Percentiles rank a stretch among this genome's conserved stretches.
These are phyloP conservation scores for Solanum piurae DNA, from an alignment of 257 asterid genomes.

Conservation along the genomic window DNA sequence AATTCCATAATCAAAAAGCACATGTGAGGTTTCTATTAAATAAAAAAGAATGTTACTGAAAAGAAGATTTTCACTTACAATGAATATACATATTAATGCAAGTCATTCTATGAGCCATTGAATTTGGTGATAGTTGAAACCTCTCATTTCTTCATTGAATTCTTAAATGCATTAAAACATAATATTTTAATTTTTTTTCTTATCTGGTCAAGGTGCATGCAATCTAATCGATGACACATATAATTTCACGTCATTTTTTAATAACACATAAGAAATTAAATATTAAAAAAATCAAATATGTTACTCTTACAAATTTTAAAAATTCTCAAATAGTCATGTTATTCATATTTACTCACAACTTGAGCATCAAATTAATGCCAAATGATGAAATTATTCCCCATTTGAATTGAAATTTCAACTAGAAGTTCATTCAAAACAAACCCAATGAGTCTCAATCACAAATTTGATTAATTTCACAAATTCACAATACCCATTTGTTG, in stretches of 20 bases:
- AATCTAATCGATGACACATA: background rate
- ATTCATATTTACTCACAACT: background rate
- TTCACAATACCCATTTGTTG: too few relatives aligned
- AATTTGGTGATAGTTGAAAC: background rate
- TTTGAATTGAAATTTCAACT: background rate
- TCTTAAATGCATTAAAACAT: background rate
- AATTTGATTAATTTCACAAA: background rate
- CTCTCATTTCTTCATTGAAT: background rate
- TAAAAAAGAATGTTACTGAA: background rate
- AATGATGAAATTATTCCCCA: background rate
- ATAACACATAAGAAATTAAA: background rate
- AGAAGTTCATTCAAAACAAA: background rate
- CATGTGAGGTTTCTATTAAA: background rate
- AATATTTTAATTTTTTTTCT: too few relatives aligned
- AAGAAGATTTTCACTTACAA: background rate
- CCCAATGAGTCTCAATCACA: background rate
- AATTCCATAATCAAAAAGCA: background rate
- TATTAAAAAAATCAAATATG: background rate
- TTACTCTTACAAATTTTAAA: too few relatives aligned
- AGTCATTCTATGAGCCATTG: background rate
- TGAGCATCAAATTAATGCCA: background rate
- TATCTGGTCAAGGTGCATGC: background rate
- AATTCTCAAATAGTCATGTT: too few relatives aligned
- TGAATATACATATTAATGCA: background rate
- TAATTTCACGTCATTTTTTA: too few relatives aligned